Conservation (phyloP, 345 rosid species). For the Bretschneidera sinensis region DNA sequence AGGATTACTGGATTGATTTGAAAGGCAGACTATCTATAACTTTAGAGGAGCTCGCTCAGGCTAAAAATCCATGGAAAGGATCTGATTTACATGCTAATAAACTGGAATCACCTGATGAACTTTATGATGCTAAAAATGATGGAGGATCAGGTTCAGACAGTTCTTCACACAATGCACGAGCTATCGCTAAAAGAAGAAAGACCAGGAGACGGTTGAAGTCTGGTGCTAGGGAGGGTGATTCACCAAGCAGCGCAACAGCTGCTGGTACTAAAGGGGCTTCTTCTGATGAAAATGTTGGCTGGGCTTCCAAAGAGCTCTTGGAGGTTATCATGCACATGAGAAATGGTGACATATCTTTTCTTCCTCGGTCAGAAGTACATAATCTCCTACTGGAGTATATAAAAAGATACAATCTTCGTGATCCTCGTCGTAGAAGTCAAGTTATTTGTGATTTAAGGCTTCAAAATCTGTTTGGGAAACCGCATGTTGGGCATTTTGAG, state of each 20-base stretch:
- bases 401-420: conserved; percentile 87
- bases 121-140: conserved; percentile 44
- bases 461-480: conserved; percentile 83
- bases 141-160: conserved; percentile 65
- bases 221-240: conserved; percentile 37
- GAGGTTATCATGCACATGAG: conserved; percentile 92
- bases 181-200: conserved; percentile 59
- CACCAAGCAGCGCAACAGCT: conserved; percentile 19
- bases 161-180: conserved; percentile 43
- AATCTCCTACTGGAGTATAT: conserved; percentile 83
- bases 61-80: conserved; percentile 80
- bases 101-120: conserved; percentile 49
- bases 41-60: conserved; percentile 59
- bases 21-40: conserved; percentile 65
- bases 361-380: conserved; percentile 80
- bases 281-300: conserved; percentile 42
- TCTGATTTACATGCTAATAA: conserved; percentile 45
- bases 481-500: conserved; percentile 97
- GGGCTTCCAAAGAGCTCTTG: conserved; percentile 98
- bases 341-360: conserved; percentile 72
- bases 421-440: conserved; percentile 92
- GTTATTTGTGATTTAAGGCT: conserved; percentile 91
- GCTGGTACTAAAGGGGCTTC: conserved; percentile 31
- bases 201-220: conserved; percentile 61
- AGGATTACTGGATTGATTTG: conserved; percentile 91